phyloP scores from a whole-genome alignment of 2,329 filamentous ascomycete genomes.

The Botrytis squamosa region DNA sequence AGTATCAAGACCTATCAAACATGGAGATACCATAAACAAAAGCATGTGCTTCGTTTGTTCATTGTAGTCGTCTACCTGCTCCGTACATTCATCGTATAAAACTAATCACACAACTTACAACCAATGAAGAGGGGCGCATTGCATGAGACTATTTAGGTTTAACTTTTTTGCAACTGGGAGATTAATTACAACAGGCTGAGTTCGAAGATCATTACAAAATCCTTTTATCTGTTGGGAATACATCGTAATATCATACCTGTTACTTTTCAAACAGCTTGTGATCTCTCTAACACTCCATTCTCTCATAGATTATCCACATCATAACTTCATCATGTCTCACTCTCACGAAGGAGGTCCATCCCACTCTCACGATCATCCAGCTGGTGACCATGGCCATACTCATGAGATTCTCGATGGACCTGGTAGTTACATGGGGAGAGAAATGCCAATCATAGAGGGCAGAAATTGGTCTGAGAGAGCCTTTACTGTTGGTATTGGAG shows the following conservation, averaged over 20 bases:
- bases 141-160: neutral
- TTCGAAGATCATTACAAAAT: neutral
- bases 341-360: constrained; percentile 46
- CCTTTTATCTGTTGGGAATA: neutral
- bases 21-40: neutral
- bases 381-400: constrained; percentile 82
- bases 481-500: constrained; percentile 97
- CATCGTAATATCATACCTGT: neutral
- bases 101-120: neutral
- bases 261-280: neutral
- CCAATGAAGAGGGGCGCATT: constrained; percentile 2
- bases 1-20: neutral
- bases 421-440: constrained; percentile 82
- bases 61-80: neutral
- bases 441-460: constrained; percentile 91
- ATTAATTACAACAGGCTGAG: neutral
- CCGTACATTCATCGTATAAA: neutral
- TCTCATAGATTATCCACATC: neutral
- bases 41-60: neutral
- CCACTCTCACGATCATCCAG: constrained; percentile 52
- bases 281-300: neutral
- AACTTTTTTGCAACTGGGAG: neutral
- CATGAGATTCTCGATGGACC: constrained; percentile 95
- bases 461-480: constrained; percentile 84
- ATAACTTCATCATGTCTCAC: constrained; percentile 26